Conservation (phyloP, 2,329 filamentous ascomycete genomes). For the Colletotrichum karsti region DNA sequence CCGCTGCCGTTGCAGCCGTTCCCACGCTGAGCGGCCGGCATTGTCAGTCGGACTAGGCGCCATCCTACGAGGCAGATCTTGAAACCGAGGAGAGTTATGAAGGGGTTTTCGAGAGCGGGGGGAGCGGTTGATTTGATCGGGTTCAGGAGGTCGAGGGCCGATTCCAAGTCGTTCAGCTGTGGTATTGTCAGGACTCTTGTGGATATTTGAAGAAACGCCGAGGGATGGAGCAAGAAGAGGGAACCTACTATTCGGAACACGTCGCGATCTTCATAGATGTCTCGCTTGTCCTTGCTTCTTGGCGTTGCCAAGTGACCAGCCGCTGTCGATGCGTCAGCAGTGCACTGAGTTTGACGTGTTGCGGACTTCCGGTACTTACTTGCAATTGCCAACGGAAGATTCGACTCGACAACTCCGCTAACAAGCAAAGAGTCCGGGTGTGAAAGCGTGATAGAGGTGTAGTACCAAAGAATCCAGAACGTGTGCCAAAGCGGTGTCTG, state of each 20-base stretch:
- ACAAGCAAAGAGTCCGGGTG: conserved; percentile 10
- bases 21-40: conserved; percentile 1
- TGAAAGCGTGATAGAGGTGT: conserved; percentile 10
- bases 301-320: conserved; percentile 11
- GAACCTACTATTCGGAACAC: conserved; percentile 1
- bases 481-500: conserved; percentile 18
- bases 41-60: conserved; percentile 14
- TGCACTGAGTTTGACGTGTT: too few species aligned
- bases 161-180: conserved; percentile 8
- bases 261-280: conserved; percentile 11
- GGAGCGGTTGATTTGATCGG: conserved; percentile 4
- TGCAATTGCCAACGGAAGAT: conserved; percentile 1
- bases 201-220: too few species aligned
- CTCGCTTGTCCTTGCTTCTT: conserved; percentile 1
- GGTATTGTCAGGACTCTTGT: not conserved
- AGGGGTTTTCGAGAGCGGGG: conserved; percentile 11
- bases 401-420: conserved; percentile 13
- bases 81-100: conserved; percentile 13
- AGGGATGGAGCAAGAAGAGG: too few species aligned
- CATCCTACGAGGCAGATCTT: conserved; percentile 15
- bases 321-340: too few species aligned
- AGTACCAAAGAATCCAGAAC: conserved; percentile 17
- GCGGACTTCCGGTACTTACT: conserved; percentile 9
- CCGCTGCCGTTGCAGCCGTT: not conserved
- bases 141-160: conserved; percentile 2